Percentiles rank a stretch among this genome's conserved stretches.
These are phyloP conservation scores for Coemansia sp. DNA, from an alignment of 192 early-diverging fungal genomes.

Conservation along the genomic window DNA sequence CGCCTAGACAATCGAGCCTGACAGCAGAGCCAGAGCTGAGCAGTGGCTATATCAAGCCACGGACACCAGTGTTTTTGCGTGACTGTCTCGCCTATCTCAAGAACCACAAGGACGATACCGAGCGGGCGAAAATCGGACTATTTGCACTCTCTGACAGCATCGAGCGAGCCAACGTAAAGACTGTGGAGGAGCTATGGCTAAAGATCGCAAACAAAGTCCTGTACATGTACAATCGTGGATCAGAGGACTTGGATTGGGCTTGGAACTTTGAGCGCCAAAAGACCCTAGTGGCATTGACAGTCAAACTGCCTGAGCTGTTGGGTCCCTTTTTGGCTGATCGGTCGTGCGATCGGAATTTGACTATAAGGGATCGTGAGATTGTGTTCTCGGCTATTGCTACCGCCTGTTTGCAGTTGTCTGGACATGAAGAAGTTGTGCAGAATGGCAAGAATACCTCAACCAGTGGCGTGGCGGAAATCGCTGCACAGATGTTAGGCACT, in stretches of 20 bases:
- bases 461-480: background rate
- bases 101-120: constrained; percentile 12
- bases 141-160: constrained; percentile 38
- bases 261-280: constrained; percentile 35
- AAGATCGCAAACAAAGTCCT: constrained; percentile 34
- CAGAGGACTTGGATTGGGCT: constrained; percentile 28
- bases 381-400: constrained; percentile 46
- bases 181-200: constrained; percentile 39
- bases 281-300: constrained; percentile 36
- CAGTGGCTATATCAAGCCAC: constrained; percentile 41
- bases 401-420: constrained; percentile 36
- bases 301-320: constrained; percentile 22
- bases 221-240: constrained; percentile 44
- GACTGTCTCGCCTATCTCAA: constrained; percentile 45
- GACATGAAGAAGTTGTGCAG: constrained; percentile 6
- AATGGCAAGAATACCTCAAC: background rate
- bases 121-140: constrained; percentile 27
- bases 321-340: constrained; percentile 50
- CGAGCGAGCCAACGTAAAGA: constrained; percentile 27
- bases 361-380: constrained; percentile 40
- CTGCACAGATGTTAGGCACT: background rate
- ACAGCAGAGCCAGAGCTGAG: constrained; percentile 17
- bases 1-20: constrained; percentile 34
- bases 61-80: constrained; percentile 40
- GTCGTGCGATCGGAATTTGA: constrained; percentile 47